Evolutionary conservation across 1,284 basidiomycete genomes (phyloP).

Genomic region (Puccinia polysora): DNA sequence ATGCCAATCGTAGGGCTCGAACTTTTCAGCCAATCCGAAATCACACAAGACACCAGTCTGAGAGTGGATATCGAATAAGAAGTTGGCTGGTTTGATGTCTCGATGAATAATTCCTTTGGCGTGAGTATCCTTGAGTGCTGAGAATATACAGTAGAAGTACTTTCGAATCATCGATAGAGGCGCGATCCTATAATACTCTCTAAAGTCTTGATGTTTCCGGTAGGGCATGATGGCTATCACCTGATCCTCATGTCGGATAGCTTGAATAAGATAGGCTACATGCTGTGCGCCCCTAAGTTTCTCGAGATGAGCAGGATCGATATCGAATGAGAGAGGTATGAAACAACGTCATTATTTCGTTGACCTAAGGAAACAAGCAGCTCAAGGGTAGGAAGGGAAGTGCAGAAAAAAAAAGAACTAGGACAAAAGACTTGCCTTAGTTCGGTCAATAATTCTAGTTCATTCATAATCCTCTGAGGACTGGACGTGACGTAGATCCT

Average conservation of each 20-base stretch:
- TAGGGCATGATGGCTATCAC: constrained; percentile 93
- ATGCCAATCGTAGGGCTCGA: constrained; percentile 48
- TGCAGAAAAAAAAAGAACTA: background rate
- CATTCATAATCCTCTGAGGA: constrained; percentile 86
- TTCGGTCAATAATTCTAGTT: constrained; percentile 86
- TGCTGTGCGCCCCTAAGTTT: constrained; percentile 69
- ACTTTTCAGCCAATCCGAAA: constrained; percentile 78
- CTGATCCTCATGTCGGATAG: constrained; percentile 85
- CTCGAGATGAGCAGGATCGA: too few species aligned
- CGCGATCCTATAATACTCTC: constrained; percentile 68
- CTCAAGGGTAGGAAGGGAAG: too few species aligned
- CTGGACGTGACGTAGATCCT: constrained; percentile 95
- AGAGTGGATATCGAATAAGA: constrained; percentile 81
- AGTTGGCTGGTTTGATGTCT: constrained; percentile 98
- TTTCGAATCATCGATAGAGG: constrained; percentile 70
- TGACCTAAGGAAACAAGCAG: too few species aligned
- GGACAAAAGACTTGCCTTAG: constrained; percentile 53
- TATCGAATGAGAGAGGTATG: background rate
- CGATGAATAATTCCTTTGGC: constrained; percentile 85
- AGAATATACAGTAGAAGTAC: constrained; percentile 88
- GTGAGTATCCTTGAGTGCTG: constrained; percentile 83
- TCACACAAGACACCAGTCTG: constrained; percentile 85
- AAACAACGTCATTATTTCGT: background rate
- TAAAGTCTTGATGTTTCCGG: constrained; percentile 84
- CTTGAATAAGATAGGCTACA: constrained; percentile 86